Conservation (phyloP, 2,329 filamentous ascomycete genomes). For the Emericellopsis cladophorae region DNA sequence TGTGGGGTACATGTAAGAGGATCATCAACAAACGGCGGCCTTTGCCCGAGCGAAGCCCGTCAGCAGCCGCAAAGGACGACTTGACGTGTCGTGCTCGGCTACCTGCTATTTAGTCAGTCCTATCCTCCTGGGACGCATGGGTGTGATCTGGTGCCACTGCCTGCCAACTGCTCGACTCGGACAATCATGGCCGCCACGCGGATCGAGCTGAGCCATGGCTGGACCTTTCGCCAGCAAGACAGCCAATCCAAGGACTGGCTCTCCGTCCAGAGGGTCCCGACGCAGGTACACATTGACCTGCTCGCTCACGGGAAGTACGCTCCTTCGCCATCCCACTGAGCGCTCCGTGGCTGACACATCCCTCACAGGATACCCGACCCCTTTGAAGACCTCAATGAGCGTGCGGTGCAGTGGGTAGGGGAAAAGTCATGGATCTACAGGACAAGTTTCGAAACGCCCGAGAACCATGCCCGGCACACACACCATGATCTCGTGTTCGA, state of each 20-base stretch:
- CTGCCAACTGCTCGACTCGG: neutral
- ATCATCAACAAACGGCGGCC: too few relatives aligned
- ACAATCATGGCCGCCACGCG: constrained; percentile 1
- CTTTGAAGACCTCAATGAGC: constrained; percentile 48
- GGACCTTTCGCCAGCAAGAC: constrained; percentile 8
- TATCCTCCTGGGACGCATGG: neutral
- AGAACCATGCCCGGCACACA: neutral
- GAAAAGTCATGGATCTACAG: constrained; percentile 49
- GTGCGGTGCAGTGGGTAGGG: constrained; percentile 47
- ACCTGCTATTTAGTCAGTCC: neutral
- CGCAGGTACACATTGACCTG: constrained; percentile 21
- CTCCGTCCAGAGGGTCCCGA: constrained; percentile 17
- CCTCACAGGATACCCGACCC: constrained; percentile 32
- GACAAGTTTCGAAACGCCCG: constrained; percentile 17
- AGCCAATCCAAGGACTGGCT: constrained; percentile 12
- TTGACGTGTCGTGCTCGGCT: neutral
- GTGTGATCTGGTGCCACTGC: too few relatives aligned
- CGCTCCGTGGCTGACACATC: neutral
- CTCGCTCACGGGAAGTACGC: constrained; percentile 17
- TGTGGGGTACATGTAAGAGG: too few relatives aligned
- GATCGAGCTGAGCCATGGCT: constrained; percentile 7
- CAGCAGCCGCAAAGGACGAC: too few relatives aligned
- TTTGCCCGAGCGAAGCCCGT: too few relatives aligned
- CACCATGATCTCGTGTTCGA: constrained; percentile 40
- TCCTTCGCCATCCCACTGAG: neutral